These are phyloP conservation scores for Paramyrothecium roridum DNA, from an alignment of 2,329 filamentous ascomycete genomes.

Conservation along the genomic window DNA sequence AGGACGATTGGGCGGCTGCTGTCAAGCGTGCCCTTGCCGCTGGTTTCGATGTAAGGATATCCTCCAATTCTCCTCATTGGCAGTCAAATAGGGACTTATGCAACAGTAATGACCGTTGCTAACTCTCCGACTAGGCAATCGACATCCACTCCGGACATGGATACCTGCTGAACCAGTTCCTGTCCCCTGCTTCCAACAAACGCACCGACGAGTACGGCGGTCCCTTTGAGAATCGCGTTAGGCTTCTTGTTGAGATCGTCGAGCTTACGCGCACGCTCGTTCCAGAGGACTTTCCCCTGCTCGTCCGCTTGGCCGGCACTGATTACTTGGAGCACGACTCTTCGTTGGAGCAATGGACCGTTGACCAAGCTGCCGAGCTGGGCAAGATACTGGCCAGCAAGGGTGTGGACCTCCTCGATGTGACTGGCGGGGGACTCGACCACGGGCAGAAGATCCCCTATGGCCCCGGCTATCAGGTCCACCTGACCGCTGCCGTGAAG, in stretches of 20 bases:
- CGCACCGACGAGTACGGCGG: conserved; percentile 1
- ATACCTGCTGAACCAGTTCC: neutral
- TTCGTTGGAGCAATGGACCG: conserved; percentile 53
- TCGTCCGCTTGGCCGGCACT: conserved; percentile 66
- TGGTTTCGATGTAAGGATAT: conserved; percentile 15
- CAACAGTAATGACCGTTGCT: neutral
- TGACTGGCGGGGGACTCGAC: conserved; percentile 65
- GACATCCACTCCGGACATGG: conserved; percentile 27
- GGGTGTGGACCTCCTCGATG: conserved; percentile 71
- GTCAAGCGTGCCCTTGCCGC: conserved; percentile 14
- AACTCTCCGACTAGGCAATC: conserved; percentile 9
- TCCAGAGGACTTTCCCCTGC: conserved; percentile 63
- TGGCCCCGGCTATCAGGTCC: conserved; percentile 66
- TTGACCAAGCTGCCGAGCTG: conserved; percentile 61
- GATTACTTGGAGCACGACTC: conserved; percentile 67
- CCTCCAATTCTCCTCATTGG: too few species aligned
- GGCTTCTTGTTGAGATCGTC: conserved; percentile 31
- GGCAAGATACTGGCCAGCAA: conserved; percentile 57
- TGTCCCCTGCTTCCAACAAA: neutral
- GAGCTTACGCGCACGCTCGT: conserved; percentile 58
- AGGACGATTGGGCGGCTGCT: conserved; percentile 13
- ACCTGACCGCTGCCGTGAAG: conserved; percentile 64
- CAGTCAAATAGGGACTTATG: neutral
- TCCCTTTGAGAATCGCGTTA: neutral
- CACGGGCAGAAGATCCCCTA: conserved; percentile 52